Evolutionary conservation across 345 rosid genomes (phyloP).

Genomic region (Viola odorata): DNA sequence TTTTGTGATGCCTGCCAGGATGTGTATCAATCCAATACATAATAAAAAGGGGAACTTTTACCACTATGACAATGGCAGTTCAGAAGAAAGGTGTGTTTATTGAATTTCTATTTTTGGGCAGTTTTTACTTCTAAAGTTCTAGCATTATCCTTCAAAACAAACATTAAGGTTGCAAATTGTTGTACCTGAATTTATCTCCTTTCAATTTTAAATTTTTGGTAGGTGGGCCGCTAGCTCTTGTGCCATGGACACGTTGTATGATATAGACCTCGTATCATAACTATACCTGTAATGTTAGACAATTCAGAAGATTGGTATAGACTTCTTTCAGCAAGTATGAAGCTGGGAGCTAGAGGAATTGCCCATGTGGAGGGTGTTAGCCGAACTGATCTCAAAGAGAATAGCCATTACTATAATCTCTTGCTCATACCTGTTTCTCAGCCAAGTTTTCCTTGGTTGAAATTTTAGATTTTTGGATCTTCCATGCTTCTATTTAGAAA

Average conservation of each 20-base stretch:
- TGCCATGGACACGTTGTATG: conserved; percentile 51
- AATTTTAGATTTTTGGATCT: conserved; percentile 5
- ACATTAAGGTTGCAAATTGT: not conserved
- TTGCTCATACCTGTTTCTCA: too few relatives aligned
- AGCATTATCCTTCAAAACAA: too few relatives aligned
- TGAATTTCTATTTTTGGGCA: too few relatives aligned
- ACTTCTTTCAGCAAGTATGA: conserved; percentile 69
- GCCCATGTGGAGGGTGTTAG: conserved; percentile 66
- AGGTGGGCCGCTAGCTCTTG: conserved; percentile 60
- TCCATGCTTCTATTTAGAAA: not conserved
- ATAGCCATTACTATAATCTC: conserved; percentile 48
- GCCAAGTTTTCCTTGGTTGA: too few relatives aligned
- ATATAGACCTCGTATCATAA: conserved; percentile 77
- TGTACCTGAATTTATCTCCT: conserved; percentile 5
- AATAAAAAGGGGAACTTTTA: conserved; percentile 45
- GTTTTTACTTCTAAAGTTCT: too few relatives aligned
- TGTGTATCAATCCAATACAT: conserved; percentile 89
- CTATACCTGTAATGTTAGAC: conserved; percentile 81
- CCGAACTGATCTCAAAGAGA: conserved; percentile 54
- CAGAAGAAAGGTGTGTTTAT: conserved; percentile 32
- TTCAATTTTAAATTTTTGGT: conserved; percentile 13
- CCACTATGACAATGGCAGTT: conserved; percentile 36
- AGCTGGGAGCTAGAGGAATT: conserved; percentile 62
- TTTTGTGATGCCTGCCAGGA: conserved; percentile 87
- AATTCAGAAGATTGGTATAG: conserved; percentile 70